Evolutionary conservation across 2,329 filamentous ascomycete species (phyloP), one percentile per base, ranked within the genome.

Genomic region (Pseudopyrenochaeta lycopersici): DNA sequence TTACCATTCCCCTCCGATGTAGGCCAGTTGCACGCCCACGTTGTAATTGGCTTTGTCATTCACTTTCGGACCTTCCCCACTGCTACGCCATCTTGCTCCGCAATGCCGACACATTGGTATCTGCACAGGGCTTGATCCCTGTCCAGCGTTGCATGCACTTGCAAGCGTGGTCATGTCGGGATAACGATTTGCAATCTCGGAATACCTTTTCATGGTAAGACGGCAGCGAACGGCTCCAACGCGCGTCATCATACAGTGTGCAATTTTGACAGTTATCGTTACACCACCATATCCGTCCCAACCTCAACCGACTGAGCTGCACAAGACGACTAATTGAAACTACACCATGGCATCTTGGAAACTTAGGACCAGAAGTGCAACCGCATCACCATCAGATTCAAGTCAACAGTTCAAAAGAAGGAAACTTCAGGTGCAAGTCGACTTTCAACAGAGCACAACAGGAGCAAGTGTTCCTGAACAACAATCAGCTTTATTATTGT

Each of bases 401-500:
- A 12, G 15, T 9, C 17, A 32, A 5, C 18, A 9, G 7, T 3
- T 31, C 11, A 60, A 60, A 30, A 52, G 51, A 50, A 43, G 35
- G 23, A 53, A 52, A 40, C 41, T 32, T 23, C 12, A 31, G 12
- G 21, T 15, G 39, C 32, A 55, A 7, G 15, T 54, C 17, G 48
- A 57, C 3, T 64, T 62, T 9, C 60, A 65, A 29, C 53, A 45
- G 33, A 54, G 40, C 6, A 29, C 33, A 15, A 23, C 40, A 30
- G 32, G 45, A 12, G 29, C 42, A 5, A 3, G 30, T 6, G 18
- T 62, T 15, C 66, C 71, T 1, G 30, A 58, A 36, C 54, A 47
- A 52, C 84, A 86, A 53, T 76, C 77, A 6, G 82, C 80, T 0
- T 66, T 86, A 5, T 64, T 86, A 15, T 67, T 86, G 2, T 79